Evolutionary conservation across 345 rosid species (phyloP), one percentile per base, ranked within the genome.

Genomic region (Salix dunnii): DNA sequence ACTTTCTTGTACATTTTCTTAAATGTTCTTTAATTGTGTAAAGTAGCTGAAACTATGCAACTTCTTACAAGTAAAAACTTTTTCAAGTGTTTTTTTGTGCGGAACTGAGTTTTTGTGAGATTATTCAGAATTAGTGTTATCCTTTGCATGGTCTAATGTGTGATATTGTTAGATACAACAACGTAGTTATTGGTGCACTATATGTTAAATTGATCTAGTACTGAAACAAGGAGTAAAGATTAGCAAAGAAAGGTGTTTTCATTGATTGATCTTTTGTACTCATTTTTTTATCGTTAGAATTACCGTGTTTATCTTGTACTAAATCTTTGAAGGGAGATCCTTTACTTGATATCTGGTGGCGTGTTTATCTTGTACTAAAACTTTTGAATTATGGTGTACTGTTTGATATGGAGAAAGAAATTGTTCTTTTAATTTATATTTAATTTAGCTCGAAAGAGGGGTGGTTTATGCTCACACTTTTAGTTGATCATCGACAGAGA

Each of bases 401-500:
- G 23, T 9, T 58, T 58, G 62, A 58, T 58, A 58, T 23, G 62
- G 25, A 13, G 62, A 58, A 58, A n/a, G 28, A 58, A 46, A 46
- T 46, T 11, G 49, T 46, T 46, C 18, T 46, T 13, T 46, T 46
- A 46, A 14, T 46, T 14, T 12, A 14, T 46, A 46, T 12, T 12
- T 46, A 13, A 46, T 38, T 30, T 40, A 9, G 9, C 68, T 70
- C 16, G 21, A 20, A 48, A 48, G 53, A 14, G 23, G 23, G 43
- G 13, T 72, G 9, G 48, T 1, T 69, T 71, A 55, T 48, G 62
- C 77, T 79, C 40, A 78, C 72, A 42, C 23, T 63, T 77, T 70
- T 82, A 2, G 28, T 75, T 83, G 74, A 61, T 80, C 3, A 65
- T 43, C 18, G 72, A 76, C 91, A 94, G 99, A 94, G 99, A 83